Percentiles rank a stretch among this genome's conserved stretches.
Evolutionary conservation across 805 yeast species (phyloP).

Genomic region (Ogataea paraovalis): DNA sequence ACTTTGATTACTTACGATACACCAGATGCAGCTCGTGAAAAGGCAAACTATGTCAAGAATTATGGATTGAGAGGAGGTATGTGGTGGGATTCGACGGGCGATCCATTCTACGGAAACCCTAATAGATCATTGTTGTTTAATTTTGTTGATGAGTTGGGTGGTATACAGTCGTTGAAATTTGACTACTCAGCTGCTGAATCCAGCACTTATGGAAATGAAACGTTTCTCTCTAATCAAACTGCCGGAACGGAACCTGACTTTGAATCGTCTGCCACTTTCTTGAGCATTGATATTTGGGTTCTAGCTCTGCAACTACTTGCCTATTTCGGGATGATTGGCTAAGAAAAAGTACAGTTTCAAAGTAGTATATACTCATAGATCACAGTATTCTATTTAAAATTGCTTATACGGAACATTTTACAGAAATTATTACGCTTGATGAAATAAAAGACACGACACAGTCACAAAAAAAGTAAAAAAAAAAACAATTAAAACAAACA

Average conservation of each 20-base stretch:
- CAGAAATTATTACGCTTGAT: too few species aligned
- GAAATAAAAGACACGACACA: too few species aligned
- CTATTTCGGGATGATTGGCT: too few species aligned
- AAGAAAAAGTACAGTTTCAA: too few species aligned
- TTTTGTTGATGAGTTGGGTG: conserved; percentile 41
- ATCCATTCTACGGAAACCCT: conserved; percentile 32
- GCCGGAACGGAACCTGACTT: not conserved
- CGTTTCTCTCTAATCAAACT: not conserved
- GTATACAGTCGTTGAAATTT: conserved; percentile 6
- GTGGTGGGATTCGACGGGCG: conserved; percentile 96
- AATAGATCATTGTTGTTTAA: conserved; percentile 39
- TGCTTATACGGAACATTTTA: too few species aligned
- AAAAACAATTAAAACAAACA: too few species aligned
- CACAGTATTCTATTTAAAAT: too few species aligned
- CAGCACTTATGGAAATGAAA: not conserved
- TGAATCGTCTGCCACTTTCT: not conserved
- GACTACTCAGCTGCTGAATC: not conserved
- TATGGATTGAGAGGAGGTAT: conserved; percentile 73
- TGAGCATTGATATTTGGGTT: not conserved
- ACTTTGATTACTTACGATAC: conserved; percentile 66
- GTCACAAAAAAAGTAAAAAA: too few species aligned
- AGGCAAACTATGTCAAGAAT: conserved; percentile 54
- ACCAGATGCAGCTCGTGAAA: conserved; percentile 43
- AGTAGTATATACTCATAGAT: too few species aligned
- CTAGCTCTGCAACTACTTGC: too few species aligned